Conservation (phyloP, 2,329 filamentous ascomycete genomes). For the Botryotinia globosa region DNA sequence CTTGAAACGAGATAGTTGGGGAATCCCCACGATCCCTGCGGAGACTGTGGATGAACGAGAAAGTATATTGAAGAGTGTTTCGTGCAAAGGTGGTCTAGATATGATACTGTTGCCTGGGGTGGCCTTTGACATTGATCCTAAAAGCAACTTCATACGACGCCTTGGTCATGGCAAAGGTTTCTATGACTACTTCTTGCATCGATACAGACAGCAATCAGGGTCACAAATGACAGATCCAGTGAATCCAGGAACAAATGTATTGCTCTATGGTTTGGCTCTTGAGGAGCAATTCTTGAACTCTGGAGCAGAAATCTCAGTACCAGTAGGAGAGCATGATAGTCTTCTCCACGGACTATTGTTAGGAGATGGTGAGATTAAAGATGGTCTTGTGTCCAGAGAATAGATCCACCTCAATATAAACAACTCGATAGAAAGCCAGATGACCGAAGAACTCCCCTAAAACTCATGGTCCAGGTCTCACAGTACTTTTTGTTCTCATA, state of each 20-base stretch:
- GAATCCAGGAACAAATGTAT: conserved; percentile 57
- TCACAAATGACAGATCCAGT: conserved; percentile 40
- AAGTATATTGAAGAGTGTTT: conserved; percentile 66
- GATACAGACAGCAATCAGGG: conserved; percentile 52
- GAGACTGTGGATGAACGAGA: conserved; percentile 63
- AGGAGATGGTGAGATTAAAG: conserved; percentile 62
- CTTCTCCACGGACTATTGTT: conserved; percentile 74
- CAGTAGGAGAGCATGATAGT: conserved; percentile 74
- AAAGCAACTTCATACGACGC: conserved; percentile 59
- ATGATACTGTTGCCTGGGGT: conserved; percentile 90
- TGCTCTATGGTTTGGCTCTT: conserved; percentile 75
- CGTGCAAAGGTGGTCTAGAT: conserved; percentile 60
- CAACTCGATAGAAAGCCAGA: conserved; percentile 16
- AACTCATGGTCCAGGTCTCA: conserved; percentile 17
- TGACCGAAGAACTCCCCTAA: conserved; percentile 22
- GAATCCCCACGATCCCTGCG: conserved; percentile 79
- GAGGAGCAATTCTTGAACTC: conserved; percentile 74
- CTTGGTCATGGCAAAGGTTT: conserved; percentile 95
- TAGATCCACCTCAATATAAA: conserved; percentile 20
- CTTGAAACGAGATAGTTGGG: conserved; percentile 79
- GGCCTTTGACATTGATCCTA: conserved; percentile 70
- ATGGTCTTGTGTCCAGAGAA: conserved; percentile 30
- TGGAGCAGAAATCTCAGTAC: conserved; percentile 61
- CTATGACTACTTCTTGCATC: conserved; percentile 88
- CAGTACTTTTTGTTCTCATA: conserved; percentile 28